Base-by-base conservation (phyloP, 2,329 filamentous ascomycete species). In the Fusarium sp. region DNA sequence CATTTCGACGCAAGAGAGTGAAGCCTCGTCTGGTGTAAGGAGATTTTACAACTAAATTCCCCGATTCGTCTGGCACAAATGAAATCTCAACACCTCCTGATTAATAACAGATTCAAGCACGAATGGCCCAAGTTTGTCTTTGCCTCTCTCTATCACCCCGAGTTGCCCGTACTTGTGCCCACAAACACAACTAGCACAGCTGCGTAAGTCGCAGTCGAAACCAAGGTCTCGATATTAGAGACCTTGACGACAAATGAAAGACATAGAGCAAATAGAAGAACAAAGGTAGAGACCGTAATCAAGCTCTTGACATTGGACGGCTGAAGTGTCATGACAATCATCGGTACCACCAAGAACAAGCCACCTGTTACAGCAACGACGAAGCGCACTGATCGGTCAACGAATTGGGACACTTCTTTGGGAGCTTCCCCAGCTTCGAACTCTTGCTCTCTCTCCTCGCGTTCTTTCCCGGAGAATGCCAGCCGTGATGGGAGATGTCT, bases 361-460 rank as follows among this genome's bases (percentile, higher is more conserved):
- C 50, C 50, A 5, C 50, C 24, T 0, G n/a, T n/a, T 5, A 54
- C 24, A 31, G 50, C 50, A 5, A 54, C 2, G 4, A 8, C 2
- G 13, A 54, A 54, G 10, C 50, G 50, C 1, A 14, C 50, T 5
- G 29, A 31, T 13, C 24, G 24, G 4, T 54, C 50, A 0, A 31
- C 50, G 0, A 54, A 2, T 4, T 11, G 0, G 2, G 50, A 54
- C 2, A 31, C 27, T 1, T 54, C 27, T 3, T 4, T n/a, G 0
- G 50, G 50, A 14, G 2, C 10, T 31, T 31, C 2, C n/a, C n/a
- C n/a, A n/a, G n/a, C n/a, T n/a, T n/a, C n/a, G n/a, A n/a, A n/a
- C n/a, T n/a, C n/a, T n/a, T n/a, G n/a, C n/a, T n/a, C n/a, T n/a
- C n/a, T n/a, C n/a, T n/a, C n/a, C n/a, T n/a, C n/a, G n/a, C n/a